A percentile compares a stretch with the other conserved stretches of the same genome.
These are phyloP conservation scores for Grammothele lineata DNA, from an alignment of 768 basidiomycete species.

Conservation along the genomic window DNA sequence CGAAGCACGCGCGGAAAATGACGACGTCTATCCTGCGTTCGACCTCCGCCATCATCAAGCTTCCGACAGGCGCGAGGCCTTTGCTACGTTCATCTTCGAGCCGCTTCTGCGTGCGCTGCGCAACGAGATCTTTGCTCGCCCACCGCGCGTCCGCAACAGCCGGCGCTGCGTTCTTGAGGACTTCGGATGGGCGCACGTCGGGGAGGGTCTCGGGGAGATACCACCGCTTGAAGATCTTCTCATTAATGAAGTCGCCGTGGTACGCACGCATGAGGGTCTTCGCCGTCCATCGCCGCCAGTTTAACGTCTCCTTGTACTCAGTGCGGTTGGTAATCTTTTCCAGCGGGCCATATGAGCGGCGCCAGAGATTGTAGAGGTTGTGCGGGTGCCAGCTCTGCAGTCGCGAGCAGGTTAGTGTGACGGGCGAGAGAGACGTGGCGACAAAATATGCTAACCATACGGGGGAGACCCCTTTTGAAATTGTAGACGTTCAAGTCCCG, in stretches of 20 bases:
- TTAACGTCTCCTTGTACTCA: slow-evolving; percentile 56
- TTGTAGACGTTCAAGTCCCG: slow-evolving; percentile 44
- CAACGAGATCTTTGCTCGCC: slow-evolving; percentile 46
- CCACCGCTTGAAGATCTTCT: slow-evolving; percentile 92
- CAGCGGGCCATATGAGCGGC: slow-evolving; percentile 54
- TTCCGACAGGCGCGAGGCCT: slow-evolving; percentile 85
- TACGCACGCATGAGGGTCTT: slow-evolving; percentile 88
- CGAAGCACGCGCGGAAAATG: slow-evolving; percentile 86
- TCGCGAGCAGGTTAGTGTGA: background rate
- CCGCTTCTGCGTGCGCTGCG: slow-evolving; percentile 40
- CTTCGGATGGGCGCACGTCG: slow-evolving; percentile 69
- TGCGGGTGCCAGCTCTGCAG: slow-evolving; percentile 83
- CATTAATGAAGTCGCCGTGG: slow-evolving; percentile 92
- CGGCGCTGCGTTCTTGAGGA: slow-evolving; percentile 12
- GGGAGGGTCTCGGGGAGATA: slow-evolving; percentile 86
- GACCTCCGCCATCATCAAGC: slow-evolving; percentile 93
- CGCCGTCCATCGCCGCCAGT: slow-evolving; percentile 88
- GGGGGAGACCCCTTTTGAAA: slow-evolving; percentile 58
- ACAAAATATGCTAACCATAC: slow-evolving; percentile 67
- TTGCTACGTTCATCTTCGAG: slow-evolving; percentile 48
- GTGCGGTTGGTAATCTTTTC: slow-evolving; percentile 21
- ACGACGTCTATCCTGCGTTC: slow-evolving; percentile 92
- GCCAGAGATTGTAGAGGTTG: slow-evolving; percentile 89
- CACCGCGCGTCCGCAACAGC: slow-evolving; percentile 46
- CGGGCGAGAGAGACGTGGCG: background rate